Percentiles rank a stretch among this genome's conserved stretches.
Conservation (phyloP, 805 yeast species). For the Wickerhamiella kurtzmanii region DNA sequence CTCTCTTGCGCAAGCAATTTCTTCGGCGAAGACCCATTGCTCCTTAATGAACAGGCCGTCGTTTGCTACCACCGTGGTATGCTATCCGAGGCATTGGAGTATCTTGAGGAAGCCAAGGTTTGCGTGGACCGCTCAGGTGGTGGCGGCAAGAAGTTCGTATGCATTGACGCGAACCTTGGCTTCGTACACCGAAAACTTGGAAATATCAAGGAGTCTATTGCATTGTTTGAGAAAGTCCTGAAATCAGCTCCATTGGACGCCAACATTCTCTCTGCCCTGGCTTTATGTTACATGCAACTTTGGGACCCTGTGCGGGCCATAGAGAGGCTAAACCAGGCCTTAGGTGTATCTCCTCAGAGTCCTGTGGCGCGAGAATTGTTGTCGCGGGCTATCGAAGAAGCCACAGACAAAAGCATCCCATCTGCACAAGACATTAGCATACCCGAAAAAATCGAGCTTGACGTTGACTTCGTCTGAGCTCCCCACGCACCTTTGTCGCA, state of each 20-base stretch:
- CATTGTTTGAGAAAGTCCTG: constrained; percentile 63
- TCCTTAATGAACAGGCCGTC: constrained; percentile 87
- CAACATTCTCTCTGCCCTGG: constrained; percentile 71
- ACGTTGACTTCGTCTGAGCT: not conserved
- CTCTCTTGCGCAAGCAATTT: constrained; percentile 58
- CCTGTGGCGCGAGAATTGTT: constrained; percentile 73
- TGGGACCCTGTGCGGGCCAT: constrained; percentile 56
- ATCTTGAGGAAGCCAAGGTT: constrained; percentile 15
- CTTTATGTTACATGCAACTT: constrained; percentile 61
- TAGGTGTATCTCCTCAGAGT: constrained; percentile 66
- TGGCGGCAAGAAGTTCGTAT: constrained; percentile 70
- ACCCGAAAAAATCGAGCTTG: not conserved
- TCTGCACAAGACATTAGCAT: not conserved
- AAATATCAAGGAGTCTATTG: constrained; percentile 55
- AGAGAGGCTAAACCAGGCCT: constrained; percentile 63
- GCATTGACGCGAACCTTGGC: constrained; percentile 33
- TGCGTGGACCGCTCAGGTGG: constrained; percentile 35
- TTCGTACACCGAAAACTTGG: constrained; percentile 25
- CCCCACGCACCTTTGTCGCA: too few relatives aligned
- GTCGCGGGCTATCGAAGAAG: constrained; percentile 41
- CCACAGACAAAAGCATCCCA: not conserved
- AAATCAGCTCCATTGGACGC: constrained; percentile 57
- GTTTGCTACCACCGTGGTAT: constrained; percentile 68
- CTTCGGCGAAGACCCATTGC: constrained; percentile 74
- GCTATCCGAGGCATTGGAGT: constrained; percentile 47